Percentiles rank a stretch among this genome's conserved stretches.
These are phyloP conservation scores for Scheffersomyces illinoinensis DNA, from an alignment of 1,139 yeast species.

Conservation along the genomic window DNA sequence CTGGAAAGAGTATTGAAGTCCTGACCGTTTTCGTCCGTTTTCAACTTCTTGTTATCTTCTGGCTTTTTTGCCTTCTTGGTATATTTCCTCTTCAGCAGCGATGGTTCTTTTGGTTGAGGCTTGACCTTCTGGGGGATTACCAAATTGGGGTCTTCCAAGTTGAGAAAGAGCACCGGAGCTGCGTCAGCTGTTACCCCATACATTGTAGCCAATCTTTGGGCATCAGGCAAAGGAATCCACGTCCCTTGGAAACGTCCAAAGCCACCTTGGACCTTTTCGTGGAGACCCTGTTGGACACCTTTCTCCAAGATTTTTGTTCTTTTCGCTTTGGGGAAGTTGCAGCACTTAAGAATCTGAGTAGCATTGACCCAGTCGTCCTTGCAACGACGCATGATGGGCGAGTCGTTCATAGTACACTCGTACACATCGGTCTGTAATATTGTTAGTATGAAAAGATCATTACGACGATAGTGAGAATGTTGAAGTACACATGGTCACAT, in stretches of 20 bases:
- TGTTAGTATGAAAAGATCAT: slow-evolving; percentile 4
- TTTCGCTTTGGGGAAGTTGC: slow-evolving; percentile 92
- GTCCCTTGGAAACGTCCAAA: slow-evolving; percentile 97
- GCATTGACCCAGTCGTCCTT: slow-evolving; percentile 96
- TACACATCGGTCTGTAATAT: slow-evolving; percentile 58
- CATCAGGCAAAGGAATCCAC: slow-evolving; percentile 82
- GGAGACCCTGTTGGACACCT: slow-evolving; percentile 83
- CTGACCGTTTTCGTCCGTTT: slow-evolving; percentile 20
- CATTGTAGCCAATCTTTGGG: slow-evolving; percentile 52
- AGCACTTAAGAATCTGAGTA: slow-evolving; percentile 93
- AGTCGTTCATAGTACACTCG: slow-evolving; percentile 77
- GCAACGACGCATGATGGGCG: slow-evolving; percentile 91
- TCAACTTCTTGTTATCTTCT: slow-evolving; percentile 39
- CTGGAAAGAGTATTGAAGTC: slow-evolving; percentile 15
- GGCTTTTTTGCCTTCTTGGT: slow-evolving; percentile 37
- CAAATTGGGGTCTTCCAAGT: slow-evolving; percentile 48
- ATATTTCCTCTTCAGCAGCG: slow-evolving; percentile 48
- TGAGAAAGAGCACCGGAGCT: slow-evolving; percentile 55
- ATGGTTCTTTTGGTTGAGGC: slow-evolving; percentile 41
- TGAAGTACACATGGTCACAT: not conserved
- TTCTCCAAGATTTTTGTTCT: slow-evolving; percentile 88
- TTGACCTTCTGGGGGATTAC: slow-evolving; percentile 50
- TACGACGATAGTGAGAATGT: not conserved
- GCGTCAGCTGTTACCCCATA: slow-evolving; percentile 56
- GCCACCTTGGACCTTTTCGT: slow-evolving; percentile 96